Evolutionary conservation across 805 yeast species (phyloP).

Genomic region (Ogataea ganodermae): DNA sequence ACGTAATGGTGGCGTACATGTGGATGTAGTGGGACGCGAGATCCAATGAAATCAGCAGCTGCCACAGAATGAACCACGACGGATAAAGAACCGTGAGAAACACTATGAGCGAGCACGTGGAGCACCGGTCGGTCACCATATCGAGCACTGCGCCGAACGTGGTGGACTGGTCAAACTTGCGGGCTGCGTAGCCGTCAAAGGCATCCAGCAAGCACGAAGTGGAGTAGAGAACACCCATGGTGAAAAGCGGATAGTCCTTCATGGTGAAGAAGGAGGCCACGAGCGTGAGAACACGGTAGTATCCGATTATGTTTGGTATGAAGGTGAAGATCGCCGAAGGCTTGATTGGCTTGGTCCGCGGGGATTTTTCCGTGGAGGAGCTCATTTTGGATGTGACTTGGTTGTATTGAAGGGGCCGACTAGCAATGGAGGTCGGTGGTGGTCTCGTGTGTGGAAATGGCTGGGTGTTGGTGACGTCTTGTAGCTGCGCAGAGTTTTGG

Average conservation of each 20-base stretch:
- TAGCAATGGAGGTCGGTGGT: neutral
- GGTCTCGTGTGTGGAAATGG: too few relatives aligned
- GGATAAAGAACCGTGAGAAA: slow-evolving; percentile 84
- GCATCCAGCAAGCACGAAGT: slow-evolving; percentile 93
- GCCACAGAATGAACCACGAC: slow-evolving; percentile 67
- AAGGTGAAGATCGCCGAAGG: slow-evolving; percentile 60
- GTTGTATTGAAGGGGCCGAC: neutral
- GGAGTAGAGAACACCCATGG: slow-evolving; percentile 72
- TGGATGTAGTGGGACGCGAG: slow-evolving; percentile 96
- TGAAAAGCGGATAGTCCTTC: slow-evolving; percentile 79
- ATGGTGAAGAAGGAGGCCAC: slow-evolving; percentile 76
- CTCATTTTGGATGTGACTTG: neutral
- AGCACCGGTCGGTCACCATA: slow-evolving; percentile 98
- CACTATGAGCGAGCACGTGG: slow-evolving; percentile 91
- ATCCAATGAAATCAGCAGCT: slow-evolving; percentile 78
- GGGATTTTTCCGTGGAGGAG: neutral
- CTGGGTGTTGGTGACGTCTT: too few relatives aligned
- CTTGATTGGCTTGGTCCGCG: slow-evolving; percentile 14
- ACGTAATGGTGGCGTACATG: slow-evolving; percentile 89
- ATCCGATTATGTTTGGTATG: slow-evolving; percentile 92
- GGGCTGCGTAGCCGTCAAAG: slow-evolving; percentile 93
- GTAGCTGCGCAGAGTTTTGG: neutral
- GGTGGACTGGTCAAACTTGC: slow-evolving; percentile 85
- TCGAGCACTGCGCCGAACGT: slow-evolving; percentile 95
- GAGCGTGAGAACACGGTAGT: slow-evolving; percentile 79